A percentile compares a stretch with the other conserved stretches of the same genome.
Evolutionary conservation across 2,329 filamentous ascomycete genomes (phyloP).

Genomic region (Microsporum canis): DNA sequence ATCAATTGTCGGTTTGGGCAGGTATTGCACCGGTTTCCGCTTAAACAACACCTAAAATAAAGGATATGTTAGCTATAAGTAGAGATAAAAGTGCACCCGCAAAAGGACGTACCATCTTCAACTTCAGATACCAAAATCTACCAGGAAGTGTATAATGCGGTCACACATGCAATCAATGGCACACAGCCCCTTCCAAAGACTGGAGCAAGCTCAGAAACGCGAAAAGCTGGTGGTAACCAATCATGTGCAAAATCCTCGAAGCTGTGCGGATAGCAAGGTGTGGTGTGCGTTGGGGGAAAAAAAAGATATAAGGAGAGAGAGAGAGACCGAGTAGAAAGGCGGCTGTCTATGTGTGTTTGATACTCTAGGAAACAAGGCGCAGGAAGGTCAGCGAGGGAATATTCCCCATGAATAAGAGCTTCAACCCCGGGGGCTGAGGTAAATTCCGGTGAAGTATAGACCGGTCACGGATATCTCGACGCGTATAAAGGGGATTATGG

Average conservation of each 20-base stretch:
- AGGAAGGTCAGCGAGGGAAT: neutral
- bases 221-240: neutral
- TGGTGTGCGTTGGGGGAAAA: slow-evolving; percentile 8
- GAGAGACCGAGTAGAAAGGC: neutral
- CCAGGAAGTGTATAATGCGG: neutral
- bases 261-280: slow-evolving; percentile 9
- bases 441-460: neutral
- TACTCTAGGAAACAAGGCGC: neutral
- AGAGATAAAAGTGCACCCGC: neutral
- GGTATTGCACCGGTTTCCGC: slow-evolving; percentile 81
- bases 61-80: neutral
- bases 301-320: slow-evolving; percentile 1
- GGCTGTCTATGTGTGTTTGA: neutral
- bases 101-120: neutral
- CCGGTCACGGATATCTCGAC: slow-evolving; percentile 1
- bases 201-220: slow-evolving; percentile 3
- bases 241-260: neutral
- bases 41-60: slow-evolving; percentile 74
- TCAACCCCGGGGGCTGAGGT: neutral
- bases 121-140: neutral
- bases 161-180: neutral
- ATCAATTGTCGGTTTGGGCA: slow-evolving; percentile 58
- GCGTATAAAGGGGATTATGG: neutral
- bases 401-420: neutral
- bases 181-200: slow-evolving; percentile 2